phyloP scores from a whole-genome alignment of 129 eudicot genomes.

The Heracleum sosnowskyi region DNA sequence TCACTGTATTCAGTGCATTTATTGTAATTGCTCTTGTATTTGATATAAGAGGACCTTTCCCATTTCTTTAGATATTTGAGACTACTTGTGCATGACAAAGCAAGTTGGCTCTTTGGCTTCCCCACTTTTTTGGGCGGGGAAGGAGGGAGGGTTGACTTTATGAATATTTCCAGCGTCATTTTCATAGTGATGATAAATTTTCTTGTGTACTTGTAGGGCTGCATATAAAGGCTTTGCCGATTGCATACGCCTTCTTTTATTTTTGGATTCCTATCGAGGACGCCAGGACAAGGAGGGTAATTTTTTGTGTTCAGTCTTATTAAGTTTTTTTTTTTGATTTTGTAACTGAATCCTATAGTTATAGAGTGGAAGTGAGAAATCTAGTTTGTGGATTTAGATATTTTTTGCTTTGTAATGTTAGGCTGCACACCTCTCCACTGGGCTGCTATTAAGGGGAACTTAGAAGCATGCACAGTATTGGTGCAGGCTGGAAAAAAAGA shows the following conservation, averaged over 20 bases:
- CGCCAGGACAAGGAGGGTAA: slow-evolving; percentile 97
- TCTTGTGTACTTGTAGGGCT: slow-evolving; percentile 54
- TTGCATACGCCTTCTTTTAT: slow-evolving; percentile 87
- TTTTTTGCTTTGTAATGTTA: slow-evolving; percentile 13
- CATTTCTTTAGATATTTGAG: neutral
- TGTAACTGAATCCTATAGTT: neutral
- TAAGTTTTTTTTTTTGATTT: neutral
- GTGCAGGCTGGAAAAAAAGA: slow-evolving; percentile 98
- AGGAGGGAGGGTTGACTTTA: neutral
- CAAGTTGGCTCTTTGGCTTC: neutral
- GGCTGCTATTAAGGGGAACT: slow-evolving; percentile 92
- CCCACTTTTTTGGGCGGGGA: neutral
- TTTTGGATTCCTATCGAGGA: slow-evolving; percentile 82
- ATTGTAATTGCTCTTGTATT: neutral
- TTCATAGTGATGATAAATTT: slow-evolving; percentile 9
- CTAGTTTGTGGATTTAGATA: neutral
- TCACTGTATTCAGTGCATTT: neutral
- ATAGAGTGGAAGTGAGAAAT: neutral
- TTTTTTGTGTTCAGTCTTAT: slow-evolving; percentile 5
- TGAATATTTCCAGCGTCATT: neutral
- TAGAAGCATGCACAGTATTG: slow-evolving; percentile 97
- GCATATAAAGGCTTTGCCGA: slow-evolving; percentile 99
- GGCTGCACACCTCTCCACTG: slow-evolving; percentile 99
- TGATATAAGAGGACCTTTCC: neutral
- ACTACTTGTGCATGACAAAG: neutral